A percentile compares a stretch with the other conserved stretches of the same genome.
Conservation (phyloP, 805 yeast genomes). For the Starmerella kuoi region DNA sequence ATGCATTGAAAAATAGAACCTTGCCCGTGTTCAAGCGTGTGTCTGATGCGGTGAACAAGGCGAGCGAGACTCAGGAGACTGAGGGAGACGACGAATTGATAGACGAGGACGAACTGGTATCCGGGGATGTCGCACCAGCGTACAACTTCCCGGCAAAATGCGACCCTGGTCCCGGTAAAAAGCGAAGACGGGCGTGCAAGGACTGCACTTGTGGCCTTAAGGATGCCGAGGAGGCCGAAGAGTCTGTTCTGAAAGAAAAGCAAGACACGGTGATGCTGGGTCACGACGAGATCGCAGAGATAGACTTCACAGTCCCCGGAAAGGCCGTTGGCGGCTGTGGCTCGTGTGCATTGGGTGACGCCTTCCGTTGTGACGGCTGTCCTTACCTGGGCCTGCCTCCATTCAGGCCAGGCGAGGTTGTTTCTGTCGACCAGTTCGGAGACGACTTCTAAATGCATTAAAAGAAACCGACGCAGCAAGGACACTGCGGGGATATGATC, state of each 20-base stretch:
- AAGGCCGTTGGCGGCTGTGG: slow-evolving; percentile 92
- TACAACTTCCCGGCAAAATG: slow-evolving; percentile 50
- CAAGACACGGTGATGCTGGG: slow-evolving; percentile 44
- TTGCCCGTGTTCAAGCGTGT: slow-evolving; percentile 22
- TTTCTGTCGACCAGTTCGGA: slow-evolving; percentile 45
- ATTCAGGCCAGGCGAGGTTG: slow-evolving; percentile 90
- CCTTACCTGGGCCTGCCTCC: slow-evolving; percentile 97
- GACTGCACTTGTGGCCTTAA: slow-evolving; percentile 96
- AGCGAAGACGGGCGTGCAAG: slow-evolving; percentile 87
- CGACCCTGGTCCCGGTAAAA: slow-evolving; percentile 36
- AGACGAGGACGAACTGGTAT: slow-evolving; percentile 41
- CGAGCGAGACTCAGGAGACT: slow-evolving; percentile 27
- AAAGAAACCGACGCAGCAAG: too few species aligned
- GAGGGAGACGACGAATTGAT: slow-evolving; percentile 24
- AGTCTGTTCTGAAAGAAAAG: slow-evolving; percentile 36
- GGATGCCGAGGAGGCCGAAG: slow-evolving; percentile 55
- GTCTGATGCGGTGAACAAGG: slow-evolving; percentile 23
- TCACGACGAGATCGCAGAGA: slow-evolving; percentile 67
- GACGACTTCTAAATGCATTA: slow-evolving; percentile 20
- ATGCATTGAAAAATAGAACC: slow-evolving; percentile 11
- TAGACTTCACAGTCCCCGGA: slow-evolving; percentile 93
- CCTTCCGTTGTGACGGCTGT: slow-evolving; percentile 96
- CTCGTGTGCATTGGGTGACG: slow-evolving; percentile 94
- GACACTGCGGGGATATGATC: too few species aligned
- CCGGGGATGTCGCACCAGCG: slow-evolving; percentile 36